phyloP scores from a whole-genome alignment of 129 eudicot species.

The carrot (Daucus carota) region DNA sequence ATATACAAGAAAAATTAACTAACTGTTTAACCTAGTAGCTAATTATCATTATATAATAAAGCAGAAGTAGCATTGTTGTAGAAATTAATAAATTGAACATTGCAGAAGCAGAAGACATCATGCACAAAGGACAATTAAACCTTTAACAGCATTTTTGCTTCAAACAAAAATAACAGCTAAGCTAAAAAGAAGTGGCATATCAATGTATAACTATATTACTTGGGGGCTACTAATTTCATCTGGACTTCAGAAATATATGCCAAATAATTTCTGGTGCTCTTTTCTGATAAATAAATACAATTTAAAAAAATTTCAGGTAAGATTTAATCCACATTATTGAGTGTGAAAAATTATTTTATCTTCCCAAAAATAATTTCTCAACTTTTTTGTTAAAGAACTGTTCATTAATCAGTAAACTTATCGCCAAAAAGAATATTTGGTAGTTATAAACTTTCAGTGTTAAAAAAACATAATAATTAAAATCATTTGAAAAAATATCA shows the following conservation, averaged over 20 bases:
- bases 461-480: neutral
- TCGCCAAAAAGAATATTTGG: neutral
- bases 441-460: neutral
- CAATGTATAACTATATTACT: too few relatives aligned
- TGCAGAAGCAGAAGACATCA: neutral
- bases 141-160: neutral
- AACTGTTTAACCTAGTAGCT: too few relatives aligned
- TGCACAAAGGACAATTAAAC: neutral
- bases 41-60: too few relatives aligned
- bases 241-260: too few relatives aligned
- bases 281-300: neutral
- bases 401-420: neutral
- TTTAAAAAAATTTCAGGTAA: neutral
- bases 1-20: neutral
- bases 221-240: too few relatives aligned
- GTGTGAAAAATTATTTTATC: neutral
- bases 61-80: neutral
- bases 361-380: neutral
- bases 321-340: neutral
- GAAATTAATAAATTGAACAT: neutral
- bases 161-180: neutral
- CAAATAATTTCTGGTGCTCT: neutral
- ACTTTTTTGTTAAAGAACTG: neutral
- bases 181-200: too few relatives aligned
- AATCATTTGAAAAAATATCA: conserved; percentile 10